A percentile compares a stretch with the other conserved stretches of the same genome.
Evolutionary conservation across 495 filamentous ascomycete genomes (phyloP).

Genomic region (Xylaria flabelliformis): DNA sequence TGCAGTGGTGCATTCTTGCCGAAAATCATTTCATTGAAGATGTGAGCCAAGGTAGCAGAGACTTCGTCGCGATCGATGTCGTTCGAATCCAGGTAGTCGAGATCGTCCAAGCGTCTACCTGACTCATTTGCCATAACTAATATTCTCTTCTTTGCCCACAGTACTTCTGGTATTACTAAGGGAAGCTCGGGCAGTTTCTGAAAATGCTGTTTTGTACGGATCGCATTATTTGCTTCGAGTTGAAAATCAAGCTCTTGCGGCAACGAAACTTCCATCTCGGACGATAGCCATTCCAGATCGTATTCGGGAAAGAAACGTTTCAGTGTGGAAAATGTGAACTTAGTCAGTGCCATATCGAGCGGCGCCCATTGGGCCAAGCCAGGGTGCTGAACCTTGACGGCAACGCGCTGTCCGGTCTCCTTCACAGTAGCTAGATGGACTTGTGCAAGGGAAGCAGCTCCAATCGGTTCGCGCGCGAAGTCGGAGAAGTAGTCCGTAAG

Average conservation of each 20-base stretch:
- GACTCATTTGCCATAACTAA: conserved; percentile 95
- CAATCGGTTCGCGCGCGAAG: conserved; percentile 81
- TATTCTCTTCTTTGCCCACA: conserved; percentile 89
- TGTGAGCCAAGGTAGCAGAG: conserved; percentile 84
- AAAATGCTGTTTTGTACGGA: conserved; percentile 79
- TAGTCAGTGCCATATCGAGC: conserved; percentile 84
- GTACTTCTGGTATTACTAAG: conserved; percentile 85
- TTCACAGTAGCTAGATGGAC: conserved; percentile 90
- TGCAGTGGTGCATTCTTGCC: conserved; percentile 87
- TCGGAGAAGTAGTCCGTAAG: conserved; percentile 82
- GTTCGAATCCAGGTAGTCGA: conserved; percentile 82
- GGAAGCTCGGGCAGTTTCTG: conserved; percentile 68
- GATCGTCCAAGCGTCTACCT: conserved; percentile 87
- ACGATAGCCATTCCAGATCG: conserved; percentile 92
- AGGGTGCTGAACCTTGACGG: conserved; percentile 97
- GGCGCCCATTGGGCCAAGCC: conserved; percentile 88
- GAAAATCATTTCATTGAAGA: conserved; percentile 99
- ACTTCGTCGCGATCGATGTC: conserved; percentile 95
- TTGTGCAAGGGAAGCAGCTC: conserved; percentile 92
- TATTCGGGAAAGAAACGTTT: conserved; percentile 97
- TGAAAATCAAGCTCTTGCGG: conserved; percentile 92
- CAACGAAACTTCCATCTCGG: conserved; percentile 89
- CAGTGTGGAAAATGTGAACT: conserved; percentile 86
- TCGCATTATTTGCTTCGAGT: conserved; percentile 86
- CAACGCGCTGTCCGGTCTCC: conserved; percentile 87